phyloP scores from a whole-genome alignment of 805 yeast species.

The Ogataea haglerorum region DNA sequence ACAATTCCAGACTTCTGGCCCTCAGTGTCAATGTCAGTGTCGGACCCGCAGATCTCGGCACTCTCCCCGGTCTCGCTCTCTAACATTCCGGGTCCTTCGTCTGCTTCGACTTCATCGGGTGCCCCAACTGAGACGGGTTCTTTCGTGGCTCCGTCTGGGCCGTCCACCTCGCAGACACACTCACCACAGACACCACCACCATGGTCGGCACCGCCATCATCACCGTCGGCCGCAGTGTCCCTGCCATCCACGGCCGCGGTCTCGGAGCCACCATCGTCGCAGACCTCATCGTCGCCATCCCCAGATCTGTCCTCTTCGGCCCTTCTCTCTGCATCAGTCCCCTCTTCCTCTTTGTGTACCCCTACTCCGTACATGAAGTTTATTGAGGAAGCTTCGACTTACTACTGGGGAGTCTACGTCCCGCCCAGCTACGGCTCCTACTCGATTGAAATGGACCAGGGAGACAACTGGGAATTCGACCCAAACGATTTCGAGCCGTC shows the following conservation, averaged over 20 bases:
- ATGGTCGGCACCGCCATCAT: too few species aligned
- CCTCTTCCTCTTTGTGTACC: background rate
- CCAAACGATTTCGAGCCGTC: background rate
- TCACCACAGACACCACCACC: too few species aligned
- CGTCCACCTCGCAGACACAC: too few species aligned
- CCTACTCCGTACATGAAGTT: slow-evolving; percentile 4
- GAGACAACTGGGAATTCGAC: slow-evolving; percentile 8
- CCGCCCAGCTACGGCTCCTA: slow-evolving; percentile 8
- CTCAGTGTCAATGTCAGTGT: background rate
- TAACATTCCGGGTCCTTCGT: too few species aligned
- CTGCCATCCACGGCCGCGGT: too few species aligned
- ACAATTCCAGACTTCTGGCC: background rate
- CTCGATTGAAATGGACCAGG: slow-evolving; percentile 3
- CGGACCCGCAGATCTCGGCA: background rate
- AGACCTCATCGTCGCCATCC: background rate
- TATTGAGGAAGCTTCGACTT: background rate
- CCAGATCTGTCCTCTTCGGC: background rate
- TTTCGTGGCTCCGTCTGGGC: too few species aligned
- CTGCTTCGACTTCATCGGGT: too few species aligned
- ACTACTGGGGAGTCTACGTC: slow-evolving; percentile 10
- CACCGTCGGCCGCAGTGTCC: too few species aligned
- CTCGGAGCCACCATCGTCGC: too few species aligned
- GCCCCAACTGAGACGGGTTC: too few species aligned
- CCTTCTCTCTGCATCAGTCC: background rate
- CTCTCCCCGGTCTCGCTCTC: too few species aligned